phyloP scores from a whole-genome alignment of 768 basidiomycete species.

The Tricholoma matsutake region DNA sequence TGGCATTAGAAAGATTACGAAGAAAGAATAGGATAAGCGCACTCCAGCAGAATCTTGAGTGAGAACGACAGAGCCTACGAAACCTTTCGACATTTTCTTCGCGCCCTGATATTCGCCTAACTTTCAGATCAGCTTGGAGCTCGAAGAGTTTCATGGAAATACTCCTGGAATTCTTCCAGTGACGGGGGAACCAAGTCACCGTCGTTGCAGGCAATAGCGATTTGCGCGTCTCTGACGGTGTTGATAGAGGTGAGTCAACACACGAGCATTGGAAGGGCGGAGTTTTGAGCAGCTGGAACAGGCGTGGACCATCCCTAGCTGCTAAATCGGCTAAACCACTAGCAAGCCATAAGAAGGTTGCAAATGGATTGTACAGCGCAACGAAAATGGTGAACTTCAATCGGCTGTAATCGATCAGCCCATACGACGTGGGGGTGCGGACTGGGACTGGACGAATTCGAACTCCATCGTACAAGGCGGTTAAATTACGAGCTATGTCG shows the following conservation, averaged over 20 bases:
- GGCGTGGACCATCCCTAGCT: slow-evolving; percentile 24
- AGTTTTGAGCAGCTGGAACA: slow-evolving; percentile 19
- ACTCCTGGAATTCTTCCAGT: slow-evolving; percentile 26
- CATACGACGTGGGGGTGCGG: slow-evolving; percentile 26
- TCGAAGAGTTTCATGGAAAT: slow-evolving; percentile 22
- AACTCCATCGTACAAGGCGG: slow-evolving; percentile 29
- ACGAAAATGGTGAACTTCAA: slow-evolving; percentile 29
- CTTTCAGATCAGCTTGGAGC: slow-evolving; percentile 29
- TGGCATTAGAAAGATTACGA: background rate
- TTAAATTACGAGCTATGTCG: slow-evolving; percentile 33
- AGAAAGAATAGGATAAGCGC: slow-evolving; percentile 11
- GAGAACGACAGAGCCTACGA: slow-evolving; percentile 37
- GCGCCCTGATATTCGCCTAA: slow-evolving; percentile 31
- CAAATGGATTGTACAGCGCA: slow-evolving; percentile 35
- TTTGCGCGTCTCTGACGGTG: slow-evolving; percentile 14
- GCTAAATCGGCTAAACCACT: slow-evolving; percentile 33
- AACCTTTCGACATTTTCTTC: slow-evolving; percentile 35
- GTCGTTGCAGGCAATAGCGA: slow-evolving; percentile 34
- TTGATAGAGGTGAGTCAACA: slow-evolving; percentile 7
- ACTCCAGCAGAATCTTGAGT: slow-evolving; percentile 42
- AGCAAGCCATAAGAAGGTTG: slow-evolving; percentile 31
- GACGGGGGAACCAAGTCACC: slow-evolving; percentile 27
- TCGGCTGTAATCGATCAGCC: slow-evolving; percentile 33
- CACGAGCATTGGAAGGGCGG: slow-evolving; percentile 31
- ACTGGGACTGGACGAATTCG: slow-evolving; percentile 33